phyloP scores from a whole-genome alignment of 768 basidiomycete genomes.

The Phaeolepiota aurea region DNA sequence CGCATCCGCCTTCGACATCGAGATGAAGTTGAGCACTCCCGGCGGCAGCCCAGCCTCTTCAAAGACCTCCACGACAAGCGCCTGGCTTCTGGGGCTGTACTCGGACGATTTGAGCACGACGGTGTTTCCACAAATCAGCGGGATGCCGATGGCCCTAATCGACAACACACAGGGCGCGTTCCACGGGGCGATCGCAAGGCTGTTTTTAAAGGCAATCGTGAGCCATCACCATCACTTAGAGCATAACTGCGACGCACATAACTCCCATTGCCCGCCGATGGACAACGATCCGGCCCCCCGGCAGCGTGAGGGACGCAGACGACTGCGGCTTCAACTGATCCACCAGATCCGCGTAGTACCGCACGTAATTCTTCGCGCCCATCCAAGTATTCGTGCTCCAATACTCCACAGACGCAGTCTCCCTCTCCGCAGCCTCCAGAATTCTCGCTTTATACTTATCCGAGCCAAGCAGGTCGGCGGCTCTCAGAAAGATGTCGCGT shows the following conservation, averaged over 20 bases:
- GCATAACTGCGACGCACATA: conserved; percentile 24
- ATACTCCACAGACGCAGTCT: conserved; percentile 25
- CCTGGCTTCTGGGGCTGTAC: conserved; percentile 36
- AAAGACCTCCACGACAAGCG: conserved; percentile 36
- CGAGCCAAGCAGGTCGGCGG: conserved; percentile 34
- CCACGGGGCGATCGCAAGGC: conserved; percentile 49
- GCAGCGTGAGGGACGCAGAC: conserved; percentile 28
- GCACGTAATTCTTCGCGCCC: conserved; percentile 15
- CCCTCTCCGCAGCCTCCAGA: conserved; percentile 21
- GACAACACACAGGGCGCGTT: conserved; percentile 41
- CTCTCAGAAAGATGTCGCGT: conserved; percentile 38
- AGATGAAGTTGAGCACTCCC: conserved; percentile 51
- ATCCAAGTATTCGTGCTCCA: conserved; percentile 20
- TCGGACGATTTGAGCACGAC: conserved; percentile 47
- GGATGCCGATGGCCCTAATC: conserved; percentile 33
- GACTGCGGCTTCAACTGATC: conserved; percentile 23
- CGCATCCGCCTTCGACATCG: conserved; percentile 32
- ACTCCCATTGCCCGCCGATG: conserved; percentile 44
- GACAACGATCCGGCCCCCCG: conserved; percentile 35
- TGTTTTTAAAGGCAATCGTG: conserved; percentile 14
- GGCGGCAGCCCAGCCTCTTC: conserved; percentile 53
- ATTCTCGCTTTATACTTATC: conserved; percentile 32
- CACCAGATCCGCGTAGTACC: conserved; percentile 23
- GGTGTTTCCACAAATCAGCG: conserved; percentile 49
- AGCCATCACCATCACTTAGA: not conserved